Evolutionary conservation across 495 filamentous ascomycete genomes (phyloP), one percentile per base, ranked within the genome.

Genomic region (Lophiotrema nucula): DNA sequence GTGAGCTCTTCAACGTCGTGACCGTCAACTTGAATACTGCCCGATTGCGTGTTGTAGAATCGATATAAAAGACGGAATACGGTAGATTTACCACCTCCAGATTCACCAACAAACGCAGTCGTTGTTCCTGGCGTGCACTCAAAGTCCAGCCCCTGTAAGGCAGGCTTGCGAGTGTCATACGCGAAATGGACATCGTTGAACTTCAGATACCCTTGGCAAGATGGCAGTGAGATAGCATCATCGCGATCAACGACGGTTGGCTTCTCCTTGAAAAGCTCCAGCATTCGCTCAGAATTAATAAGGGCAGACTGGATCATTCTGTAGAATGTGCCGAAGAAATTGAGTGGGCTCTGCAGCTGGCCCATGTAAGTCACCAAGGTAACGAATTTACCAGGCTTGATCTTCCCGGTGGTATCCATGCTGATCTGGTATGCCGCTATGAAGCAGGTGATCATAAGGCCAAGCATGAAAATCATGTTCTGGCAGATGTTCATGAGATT

Each of bases 321-420:
- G 70, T 97, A 98, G 72, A 98, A 97, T 0, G 93, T 93, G 47
- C 95, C 93, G 72, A 98, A 97, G 79, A 95, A 98, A 72, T 96
- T 96, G 64, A 98, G 79, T 8, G 93, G 93, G 0, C 84, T 86
- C 72, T 96, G 91, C 26, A 98, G 77, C 70, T 98, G 93, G 25
- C 83, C 85, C 78, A 97, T 90, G 73, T 97, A 98, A 4, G 87
- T 88, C 56, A 97, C 76, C 49, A 97, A 76, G 2, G 77, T 73
- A 6, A 93, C 87, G 67, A 97, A 97, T 47, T 87, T 76, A 58
- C 90, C 88, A 10, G 96, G 89, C 19, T 76, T 72, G 19, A 80
- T 82, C 66, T 84, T 76, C 10, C 84, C 84, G 27, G 77, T 84
- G 0, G 88, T 85, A n/a, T n/a, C n/a, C n/a, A n/a, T n/a, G n/a